phyloP scores from a whole-genome alignment of 306 rosid genomes.

The Boehmeria nivea region DNA sequence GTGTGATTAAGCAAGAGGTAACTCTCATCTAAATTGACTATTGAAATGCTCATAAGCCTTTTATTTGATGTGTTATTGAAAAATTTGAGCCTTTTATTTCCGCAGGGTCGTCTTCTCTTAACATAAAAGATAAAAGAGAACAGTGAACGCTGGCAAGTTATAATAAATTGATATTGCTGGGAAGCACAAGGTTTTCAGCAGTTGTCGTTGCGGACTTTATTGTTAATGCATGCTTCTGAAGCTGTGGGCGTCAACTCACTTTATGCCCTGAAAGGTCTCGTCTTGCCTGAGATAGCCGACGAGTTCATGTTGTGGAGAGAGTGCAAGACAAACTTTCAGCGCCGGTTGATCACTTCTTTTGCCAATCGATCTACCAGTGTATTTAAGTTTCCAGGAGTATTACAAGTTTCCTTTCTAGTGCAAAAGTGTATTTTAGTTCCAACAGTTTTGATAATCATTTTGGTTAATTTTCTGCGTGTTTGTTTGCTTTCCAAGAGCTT shows the following conservation, averaged over 20 bases:
- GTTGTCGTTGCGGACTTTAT: not conserved
- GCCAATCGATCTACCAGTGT: not conserved
- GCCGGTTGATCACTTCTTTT: not conserved
- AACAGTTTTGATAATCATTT: not conserved
- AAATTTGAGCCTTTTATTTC: not conserved
- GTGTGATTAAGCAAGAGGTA: no score
- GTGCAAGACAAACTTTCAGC: not conserved
- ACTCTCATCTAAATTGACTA: no score
- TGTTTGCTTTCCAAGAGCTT: no score
- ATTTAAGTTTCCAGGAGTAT: no score
- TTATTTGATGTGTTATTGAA: no score
- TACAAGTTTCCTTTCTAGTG: not conserved
- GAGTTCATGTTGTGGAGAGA: conserved; percentile 2
- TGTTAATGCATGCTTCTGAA: no score
- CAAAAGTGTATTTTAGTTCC: no score
- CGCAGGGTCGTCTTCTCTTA: not conserved
- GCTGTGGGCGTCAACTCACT: no score
- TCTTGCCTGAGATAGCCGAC: not conserved
- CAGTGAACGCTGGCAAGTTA: not conserved
- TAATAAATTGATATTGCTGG: not conserved
- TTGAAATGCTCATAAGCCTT: no score
- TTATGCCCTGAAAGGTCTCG: no score
- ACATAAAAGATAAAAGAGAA: not conserved
- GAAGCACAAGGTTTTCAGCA: not conserved
- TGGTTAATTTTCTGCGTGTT: not conserved